Percentiles rank a stretch among this genome's conserved stretches.
phyloP scores from a whole-genome alignment of 2,329 filamentous ascomycete species.

The Colletotrichum liaoningense region DNA sequence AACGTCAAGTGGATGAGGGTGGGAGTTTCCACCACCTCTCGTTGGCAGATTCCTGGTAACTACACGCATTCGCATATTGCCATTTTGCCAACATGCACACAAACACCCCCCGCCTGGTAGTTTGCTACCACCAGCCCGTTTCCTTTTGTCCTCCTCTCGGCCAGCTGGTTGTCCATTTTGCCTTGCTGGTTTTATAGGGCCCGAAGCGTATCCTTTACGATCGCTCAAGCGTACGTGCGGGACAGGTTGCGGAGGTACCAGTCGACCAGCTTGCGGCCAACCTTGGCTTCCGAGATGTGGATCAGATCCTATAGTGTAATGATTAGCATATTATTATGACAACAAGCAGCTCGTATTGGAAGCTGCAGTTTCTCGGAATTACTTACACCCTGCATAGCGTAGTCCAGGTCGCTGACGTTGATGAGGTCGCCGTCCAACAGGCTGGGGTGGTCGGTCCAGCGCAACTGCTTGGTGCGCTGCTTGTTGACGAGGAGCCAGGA shows the following conservation, averaged over 20 bases:
- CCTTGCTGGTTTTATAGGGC: constrained; percentile 24
- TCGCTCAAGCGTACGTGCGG: constrained; percentile 80
- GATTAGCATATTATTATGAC: background rate
- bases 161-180: constrained; percentile 18
- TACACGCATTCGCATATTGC: constrained; percentile 7
- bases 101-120: background rate
- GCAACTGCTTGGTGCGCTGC: constrained; percentile 95
- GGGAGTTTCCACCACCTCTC: background rate
- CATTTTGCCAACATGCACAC: constrained; percentile 21
- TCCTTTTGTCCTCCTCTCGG: constrained; percentile 28
- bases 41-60: constrained; percentile 7
- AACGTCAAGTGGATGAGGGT: constrained; percentile 23
- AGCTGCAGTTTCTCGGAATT: constrained; percentile 41
- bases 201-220: background rate
- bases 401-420: constrained; percentile 95
- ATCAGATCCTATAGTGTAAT: constrained; percentile 79
- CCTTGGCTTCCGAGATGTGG: constrained; percentile 98
- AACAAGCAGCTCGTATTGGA: background rate
- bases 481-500: constrained; percentile 97
- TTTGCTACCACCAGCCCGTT: background rate
- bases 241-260: constrained; percentile 99
- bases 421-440: constrained; percentile 92
- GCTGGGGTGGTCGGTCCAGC: constrained; percentile 89
- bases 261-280: constrained; percentile 95
- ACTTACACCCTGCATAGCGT: constrained; percentile 91